Evolutionary conservation across 305 asterid genomes (phyloP), one percentile per base, ranked within the genome.

Genomic region (Fraxinus sp.): DNA sequence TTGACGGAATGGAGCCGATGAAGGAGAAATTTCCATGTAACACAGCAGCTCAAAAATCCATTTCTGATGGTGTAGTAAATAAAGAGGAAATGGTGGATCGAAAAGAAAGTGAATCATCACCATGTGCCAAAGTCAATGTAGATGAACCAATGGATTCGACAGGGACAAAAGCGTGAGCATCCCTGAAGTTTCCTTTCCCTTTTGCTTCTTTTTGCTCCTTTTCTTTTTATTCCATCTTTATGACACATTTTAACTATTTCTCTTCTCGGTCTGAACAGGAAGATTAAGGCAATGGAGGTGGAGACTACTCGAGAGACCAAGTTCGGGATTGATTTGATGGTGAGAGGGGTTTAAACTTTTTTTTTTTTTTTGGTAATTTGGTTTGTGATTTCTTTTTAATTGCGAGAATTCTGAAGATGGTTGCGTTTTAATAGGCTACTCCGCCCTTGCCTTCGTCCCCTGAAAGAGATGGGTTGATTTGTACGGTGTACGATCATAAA

Each of bases 161-260:
- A 71, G 79, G 81, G 88, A 86, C 89, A 85, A 89, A 88, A 89
- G 84, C 86, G 94, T 92, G 91, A 90, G 96, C 81, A 89, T 85
- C 87, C 79, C 75, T 81, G 62, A 37, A 79, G 71, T 88, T 89
- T 66, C 66, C 24, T 86, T 86, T 68, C 80, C 66, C 44, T 84
- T 85, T 84, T 35, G 85, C 37, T n/a, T 62, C 41, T 72, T 49
- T 39, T 33, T 71, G 41, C 76, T 28, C 20, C 10, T 74, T 77
- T 79, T 16, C 68, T 77, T 5, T 66, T 64, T 26, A 16, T 59
- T 79, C 72, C 83, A 14, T 80, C 66, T 82, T 72, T 57, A 10
- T 49, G 37, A 28, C 78, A 68, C 79, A 76, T 1, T 76, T 84
- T 80, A 80, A 78, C 76, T 64, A 39, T 80, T 77, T 79, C 75